Evolutionary conservation across 202 grass and related monocot genomes (phyloP), one percentile per base, ranked within the genome.

Genomic region (Panicum virgatum): DNA sequence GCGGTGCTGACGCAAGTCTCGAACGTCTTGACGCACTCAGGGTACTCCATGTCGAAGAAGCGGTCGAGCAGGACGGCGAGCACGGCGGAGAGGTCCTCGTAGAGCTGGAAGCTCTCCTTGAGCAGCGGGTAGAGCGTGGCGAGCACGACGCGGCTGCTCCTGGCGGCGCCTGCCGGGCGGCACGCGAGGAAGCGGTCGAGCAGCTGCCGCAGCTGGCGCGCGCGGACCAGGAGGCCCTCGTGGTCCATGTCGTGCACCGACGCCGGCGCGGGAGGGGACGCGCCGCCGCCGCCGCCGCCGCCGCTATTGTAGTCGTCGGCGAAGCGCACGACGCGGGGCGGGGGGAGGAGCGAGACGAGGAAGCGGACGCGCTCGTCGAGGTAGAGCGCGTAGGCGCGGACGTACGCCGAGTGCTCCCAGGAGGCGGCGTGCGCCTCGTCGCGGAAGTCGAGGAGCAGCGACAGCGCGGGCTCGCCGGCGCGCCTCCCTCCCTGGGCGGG

Each of bases 31-130:
- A 81, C 90, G 75, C 90, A 94, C 1, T 89, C 82, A 16, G 73
- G 29, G 83, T 98, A 94, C 5, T 85, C 90, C 92, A 94, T 91
- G 27, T 98, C 92, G 34, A 98, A 98, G 91, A 98, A 98, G 2
- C 82, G 71, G 69, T 94, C 95, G 5, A 91, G 82, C 4, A 98
- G 66, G 40, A 78, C 67, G 0, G 88, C 92, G 27, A 94, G 83
- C 1, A 89, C 84, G 75, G 57, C 63, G 39, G 81, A 62, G 11
- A 90, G 30, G 76, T 98, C 92, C 3, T 70, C 78, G 60, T 91
- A 86, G 40, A 98, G 69, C 29, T 70, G 25, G 38, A 85, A 78
- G 78, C 90, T 93, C 70, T 98, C 95, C 13, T 34, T 72, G 15
- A 94, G 25, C 13, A 90, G 29, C 6, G 69, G 75, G 73, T 79